phyloP scores from a whole-genome alignment of 2,329 filamentous ascomycete species.

The Whalleya microplaca region DNA sequence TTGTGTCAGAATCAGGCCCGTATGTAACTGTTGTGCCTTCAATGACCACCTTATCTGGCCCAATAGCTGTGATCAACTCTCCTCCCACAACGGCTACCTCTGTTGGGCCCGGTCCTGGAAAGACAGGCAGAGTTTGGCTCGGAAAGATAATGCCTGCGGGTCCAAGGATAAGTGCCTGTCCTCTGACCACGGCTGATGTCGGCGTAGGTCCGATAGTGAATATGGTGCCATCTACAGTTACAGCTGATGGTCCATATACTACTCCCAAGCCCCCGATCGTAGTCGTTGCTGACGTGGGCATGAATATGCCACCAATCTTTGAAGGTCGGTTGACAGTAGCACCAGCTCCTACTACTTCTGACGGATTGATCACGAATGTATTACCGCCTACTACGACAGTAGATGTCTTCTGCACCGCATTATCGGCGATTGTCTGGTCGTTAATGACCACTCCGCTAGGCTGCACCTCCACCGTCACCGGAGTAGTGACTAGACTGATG shows the following conservation, averaged over 20 bases:
- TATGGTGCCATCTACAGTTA: conserved; percentile 47
- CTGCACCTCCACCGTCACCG: conserved; percentile 48
- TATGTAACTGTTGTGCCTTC: conserved; percentile 52
- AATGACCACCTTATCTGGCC: conserved; percentile 45
- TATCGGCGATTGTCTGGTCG: conserved; percentile 47
- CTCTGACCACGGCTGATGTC: conserved; percentile 39
- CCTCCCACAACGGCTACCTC: conserved; percentile 53
- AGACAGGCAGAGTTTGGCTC: conserved; percentile 43
- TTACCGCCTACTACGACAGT: conserved; percentile 47
- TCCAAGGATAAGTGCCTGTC: conserved; percentile 31
- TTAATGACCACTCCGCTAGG: conserved; percentile 52
- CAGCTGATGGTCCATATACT: conserved; percentile 45
- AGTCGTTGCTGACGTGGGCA: conserved; percentile 43
- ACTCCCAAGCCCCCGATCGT: conserved; percentile 46
- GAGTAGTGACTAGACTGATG: conserved; percentile 16
- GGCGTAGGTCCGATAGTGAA: conserved; percentile 46
- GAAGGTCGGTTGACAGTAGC: conserved; percentile 47
- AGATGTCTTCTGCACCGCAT: conserved; percentile 42
- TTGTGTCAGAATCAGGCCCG: conserved; percentile 39
- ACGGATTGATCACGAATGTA: conserved; percentile 54
- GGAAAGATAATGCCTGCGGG: conserved; percentile 41
- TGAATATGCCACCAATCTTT: conserved; percentile 33
- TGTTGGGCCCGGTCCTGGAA: conserved; percentile 40
- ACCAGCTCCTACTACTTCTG: conserved; percentile 48
- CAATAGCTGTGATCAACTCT: conserved; percentile 50